A percentile compares a stretch with the other conserved stretches of the same genome.
phyloP scores from a whole-genome alignment of 176 grass and related monocot species.

The Musa itinerans region DNA sequence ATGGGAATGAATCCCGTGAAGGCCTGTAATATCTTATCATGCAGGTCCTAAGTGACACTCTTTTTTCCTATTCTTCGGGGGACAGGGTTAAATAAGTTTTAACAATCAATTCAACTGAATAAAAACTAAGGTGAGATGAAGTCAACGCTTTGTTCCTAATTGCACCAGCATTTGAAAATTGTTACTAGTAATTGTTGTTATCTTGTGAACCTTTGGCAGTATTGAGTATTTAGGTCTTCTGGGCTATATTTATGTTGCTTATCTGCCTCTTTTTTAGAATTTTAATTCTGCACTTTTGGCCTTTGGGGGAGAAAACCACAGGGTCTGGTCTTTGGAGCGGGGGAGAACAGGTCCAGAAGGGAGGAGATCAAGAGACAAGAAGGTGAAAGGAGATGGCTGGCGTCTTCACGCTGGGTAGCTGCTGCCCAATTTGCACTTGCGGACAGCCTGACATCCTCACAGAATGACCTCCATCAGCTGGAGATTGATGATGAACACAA shows the following conservation, averaged over 20 bases:
- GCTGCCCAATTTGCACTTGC: constrained; percentile 76
- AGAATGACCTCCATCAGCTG: constrained; percentile 66
- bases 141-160: too few species aligned
- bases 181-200: neutral
- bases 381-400: constrained; percentile 67
- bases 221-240: too few species aligned
- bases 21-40: too few species aligned
- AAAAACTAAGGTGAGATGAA: too few species aligned
- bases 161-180: neutral
- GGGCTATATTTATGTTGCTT: too few species aligned
- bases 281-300: neutral
- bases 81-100: too few species aligned
- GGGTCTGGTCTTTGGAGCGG: constrained; percentile 42
- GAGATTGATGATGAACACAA: constrained; percentile 54
- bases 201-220: neutral
- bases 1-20: too few species aligned
- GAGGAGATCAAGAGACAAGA: constrained; percentile 67
- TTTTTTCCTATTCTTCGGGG: too few species aligned
- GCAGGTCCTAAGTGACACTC: too few species aligned
- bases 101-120: too few species aligned
- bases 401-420: constrained; percentile 76
- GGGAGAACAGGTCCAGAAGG: constrained; percentile 46
- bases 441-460: constrained; percentile 65
- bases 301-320: constrained; percentile 31
- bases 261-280: neutral